These are phyloP conservation scores for Paramarasmius palmivorus DNA, from an alignment of 1,284 basidiomycete genomes.

Conservation along the genomic window DNA sequence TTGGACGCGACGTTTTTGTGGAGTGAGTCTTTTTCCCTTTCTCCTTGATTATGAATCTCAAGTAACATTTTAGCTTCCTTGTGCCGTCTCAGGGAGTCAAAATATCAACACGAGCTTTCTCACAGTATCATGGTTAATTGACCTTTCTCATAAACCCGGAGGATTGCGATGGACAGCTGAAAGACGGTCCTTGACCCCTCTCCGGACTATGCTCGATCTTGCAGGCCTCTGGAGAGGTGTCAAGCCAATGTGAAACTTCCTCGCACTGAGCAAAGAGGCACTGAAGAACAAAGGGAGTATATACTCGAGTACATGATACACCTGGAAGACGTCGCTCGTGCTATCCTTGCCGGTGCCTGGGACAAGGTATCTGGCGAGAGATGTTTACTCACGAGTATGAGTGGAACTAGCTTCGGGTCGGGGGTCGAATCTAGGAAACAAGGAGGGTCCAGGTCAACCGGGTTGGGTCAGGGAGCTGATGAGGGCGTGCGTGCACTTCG, in stretches of 20 bases:
- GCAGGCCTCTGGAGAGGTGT: conserved; percentile 62
- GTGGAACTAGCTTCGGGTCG: conserved; percentile 61
- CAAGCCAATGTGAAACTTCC: conserved; percentile 50
- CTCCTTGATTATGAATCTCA: no score
- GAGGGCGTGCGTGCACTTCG: conserved; percentile 51
- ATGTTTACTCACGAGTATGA: conserved; percentile 57
- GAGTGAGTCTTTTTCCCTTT: conserved; percentile 49
- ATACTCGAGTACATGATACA: conserved; percentile 64
- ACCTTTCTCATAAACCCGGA: conserved; percentile 38
- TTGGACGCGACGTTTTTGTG: conserved; percentile 66
- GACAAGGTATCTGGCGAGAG: conserved; percentile 45
- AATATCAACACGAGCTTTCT: no score
- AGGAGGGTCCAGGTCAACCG: conserved; percentile 30
- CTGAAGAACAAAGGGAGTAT: conserved; percentile 53
- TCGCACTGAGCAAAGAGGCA: conserved; percentile 56
- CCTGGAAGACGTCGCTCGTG: conserved; percentile 56
- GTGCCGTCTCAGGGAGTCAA: no score
- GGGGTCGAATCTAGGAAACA: conserved; percentile 29
- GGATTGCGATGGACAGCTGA: conserved; percentile 48
- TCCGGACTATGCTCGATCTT: conserved; percentile 58
- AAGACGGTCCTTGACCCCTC: conserved; percentile 56
- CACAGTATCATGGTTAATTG: conserved; percentile 61
- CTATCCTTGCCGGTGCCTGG: conserved; percentile 49
- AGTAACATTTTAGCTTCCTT: no score
- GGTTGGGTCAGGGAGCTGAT: conserved; percentile 62